Conservation (phyloP, 495 filamentous ascomycete species). For the Aspergillus coremiiformis region DNA sequence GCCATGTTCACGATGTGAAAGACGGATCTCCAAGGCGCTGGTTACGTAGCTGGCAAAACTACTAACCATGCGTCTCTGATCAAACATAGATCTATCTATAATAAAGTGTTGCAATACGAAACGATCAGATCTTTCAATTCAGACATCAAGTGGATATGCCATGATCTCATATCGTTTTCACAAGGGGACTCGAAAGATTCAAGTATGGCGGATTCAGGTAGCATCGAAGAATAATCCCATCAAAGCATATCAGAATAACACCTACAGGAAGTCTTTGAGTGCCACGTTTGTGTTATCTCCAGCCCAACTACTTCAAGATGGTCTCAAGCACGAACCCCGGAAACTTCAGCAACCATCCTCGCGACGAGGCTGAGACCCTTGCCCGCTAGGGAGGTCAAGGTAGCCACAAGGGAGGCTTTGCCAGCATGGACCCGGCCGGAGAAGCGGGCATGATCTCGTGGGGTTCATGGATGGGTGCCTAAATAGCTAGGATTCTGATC, state of each 20-base stretch:
- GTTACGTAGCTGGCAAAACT: too few species aligned
- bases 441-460: too few species aligned
- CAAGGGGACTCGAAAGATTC: not conserved
- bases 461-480: too few species aligned
- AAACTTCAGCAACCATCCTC: slow-evolving; percentile 57
- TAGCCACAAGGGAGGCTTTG: slow-evolving; percentile 28
- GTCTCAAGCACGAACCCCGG: slow-evolving; percentile 45
- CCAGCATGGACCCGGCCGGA: slow-evolving; percentile 34
- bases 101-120: not conserved
- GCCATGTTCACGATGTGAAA: too few species aligned
- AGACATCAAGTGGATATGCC: slow-evolving; percentile 7
- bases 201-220: not conserved
- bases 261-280: not conserved
- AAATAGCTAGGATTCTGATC: not conserved
- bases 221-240: not conserved
- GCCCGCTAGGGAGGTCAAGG: slow-evolving; percentile 46
- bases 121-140: not conserved
- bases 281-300: not conserved
- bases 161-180: slow-evolving; percentile 8
- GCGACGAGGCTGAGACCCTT: slow-evolving; percentile 49
- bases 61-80: too few species aligned
- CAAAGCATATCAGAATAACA: not conserved
- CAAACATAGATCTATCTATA: too few species aligned
- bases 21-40: not conserved
- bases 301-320: slow-evolving; percentile 2